Evolutionary conservation across 148 eudicot species (phyloP).

Genomic region (Chenopodium quinoa): DNA sequence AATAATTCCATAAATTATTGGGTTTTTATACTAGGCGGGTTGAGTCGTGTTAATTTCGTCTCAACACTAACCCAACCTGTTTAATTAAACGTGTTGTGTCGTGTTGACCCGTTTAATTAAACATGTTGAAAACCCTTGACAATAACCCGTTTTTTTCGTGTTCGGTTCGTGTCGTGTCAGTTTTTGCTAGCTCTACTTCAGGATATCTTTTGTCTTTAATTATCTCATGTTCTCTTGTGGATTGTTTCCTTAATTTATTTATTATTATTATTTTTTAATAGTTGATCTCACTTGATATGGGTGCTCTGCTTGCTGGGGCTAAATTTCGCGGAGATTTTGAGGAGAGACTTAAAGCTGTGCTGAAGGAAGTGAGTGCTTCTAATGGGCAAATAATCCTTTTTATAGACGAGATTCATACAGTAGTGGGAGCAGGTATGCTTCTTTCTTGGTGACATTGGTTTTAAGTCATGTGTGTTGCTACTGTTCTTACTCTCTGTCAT

Average conservation of each 20-base stretch:
- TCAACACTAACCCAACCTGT: no score
- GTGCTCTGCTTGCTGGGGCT: slow-evolving; percentile 96
- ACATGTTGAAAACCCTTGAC: no score
- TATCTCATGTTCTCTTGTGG: slow-evolving; percentile 7
- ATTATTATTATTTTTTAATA: slow-evolving; percentile 17
- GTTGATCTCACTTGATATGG: slow-evolving; percentile 98
- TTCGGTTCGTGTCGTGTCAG: no score
- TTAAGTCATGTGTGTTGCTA: neutral
- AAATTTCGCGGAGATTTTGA: slow-evolving; percentile 96
- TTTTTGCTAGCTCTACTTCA: neutral
- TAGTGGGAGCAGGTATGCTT: slow-evolving; percentile 91
- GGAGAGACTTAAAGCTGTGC: slow-evolving; percentile 94
- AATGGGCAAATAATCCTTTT: slow-evolving; percentile 93
- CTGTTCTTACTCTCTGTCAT: neutral
- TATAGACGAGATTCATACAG: slow-evolving; percentile 96
- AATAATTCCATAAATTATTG: no score
- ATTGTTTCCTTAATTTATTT: neutral
- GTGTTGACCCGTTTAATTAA: no score
- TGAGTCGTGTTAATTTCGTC: no score
- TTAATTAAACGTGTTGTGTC: no score
- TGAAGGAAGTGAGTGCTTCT: slow-evolving; percentile 92
- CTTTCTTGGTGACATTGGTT: slow-evolving; percentile 8
- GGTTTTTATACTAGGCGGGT: no score
- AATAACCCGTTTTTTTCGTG: no score
- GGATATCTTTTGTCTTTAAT: neutral